phyloP scores from a whole-genome alignment of 2,329 filamentous ascomycete genomes.

The Diplodia sapinea region DNA sequence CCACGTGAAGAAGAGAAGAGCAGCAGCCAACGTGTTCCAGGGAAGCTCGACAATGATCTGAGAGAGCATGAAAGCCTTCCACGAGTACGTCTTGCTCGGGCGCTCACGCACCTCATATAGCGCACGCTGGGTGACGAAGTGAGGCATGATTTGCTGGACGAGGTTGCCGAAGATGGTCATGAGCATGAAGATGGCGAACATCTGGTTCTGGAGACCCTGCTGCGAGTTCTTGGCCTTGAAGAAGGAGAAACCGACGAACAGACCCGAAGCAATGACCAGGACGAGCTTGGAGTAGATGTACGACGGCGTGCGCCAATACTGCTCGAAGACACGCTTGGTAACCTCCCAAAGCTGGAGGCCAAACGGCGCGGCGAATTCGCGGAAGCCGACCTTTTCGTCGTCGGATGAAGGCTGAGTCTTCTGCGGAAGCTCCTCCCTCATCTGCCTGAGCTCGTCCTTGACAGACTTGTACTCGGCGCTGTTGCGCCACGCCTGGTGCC shows the following conservation, averaged over 20 bases:
- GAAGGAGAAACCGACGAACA: conserved; percentile 82
- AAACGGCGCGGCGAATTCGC: conserved; percentile 83
- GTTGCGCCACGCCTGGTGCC: conserved; percentile 57
- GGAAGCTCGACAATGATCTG: conserved; percentile 82
- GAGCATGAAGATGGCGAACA: conserved; percentile 81
- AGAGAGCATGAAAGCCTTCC: conserved; percentile 79
- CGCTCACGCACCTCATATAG: conserved; percentile 84
- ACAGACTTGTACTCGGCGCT: conserved; percentile 54
- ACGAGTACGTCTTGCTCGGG: conserved; percentile 79
- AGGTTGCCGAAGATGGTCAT: conserved; percentile 75
- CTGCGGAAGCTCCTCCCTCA: conserved; percentile 50
- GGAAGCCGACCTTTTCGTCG: conserved; percentile 63
- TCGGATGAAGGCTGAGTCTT: conserved; percentile 45
- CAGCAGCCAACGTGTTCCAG: conserved; percentile 73
- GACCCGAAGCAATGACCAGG: conserved; percentile 67
- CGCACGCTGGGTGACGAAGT: conserved; percentile 76
- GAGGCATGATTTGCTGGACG: conserved; percentile 78
- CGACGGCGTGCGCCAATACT: conserved; percentile 88
- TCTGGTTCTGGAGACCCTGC: conserved; percentile 79
- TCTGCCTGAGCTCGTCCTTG: conserved; percentile 53
- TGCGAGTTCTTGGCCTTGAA: conserved; percentile 70
- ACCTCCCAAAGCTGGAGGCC: conserved; percentile 69
- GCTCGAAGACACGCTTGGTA: conserved; percentile 77
- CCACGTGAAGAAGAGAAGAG: conserved; percentile 75
- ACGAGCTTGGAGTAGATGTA: conserved; percentile 85